Evolutionary conservation across 371 early-diverging fungal species (phyloP).

Genomic region (Mortierella polycephala): DNA sequence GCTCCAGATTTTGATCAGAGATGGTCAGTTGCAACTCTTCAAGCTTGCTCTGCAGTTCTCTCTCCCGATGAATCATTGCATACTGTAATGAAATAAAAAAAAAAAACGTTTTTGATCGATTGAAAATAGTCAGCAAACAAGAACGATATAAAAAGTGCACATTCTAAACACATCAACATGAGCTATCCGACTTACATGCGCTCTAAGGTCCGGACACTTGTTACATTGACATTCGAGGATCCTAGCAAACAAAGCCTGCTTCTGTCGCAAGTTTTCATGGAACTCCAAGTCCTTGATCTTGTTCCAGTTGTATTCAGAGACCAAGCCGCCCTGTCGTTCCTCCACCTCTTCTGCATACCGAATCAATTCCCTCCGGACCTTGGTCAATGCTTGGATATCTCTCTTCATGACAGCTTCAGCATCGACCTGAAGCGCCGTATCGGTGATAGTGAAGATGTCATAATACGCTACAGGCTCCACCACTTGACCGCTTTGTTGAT

Average conservation of each 20-base stretch:
- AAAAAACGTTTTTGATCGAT: background rate
- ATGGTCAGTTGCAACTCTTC: constrained; percentile 80
- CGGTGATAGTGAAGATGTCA: constrained; percentile 75
- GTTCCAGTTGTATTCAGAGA: constrained; percentile 73
- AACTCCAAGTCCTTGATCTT: constrained; percentile 90
- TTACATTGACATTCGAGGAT: constrained; percentile 76
- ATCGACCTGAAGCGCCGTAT: constrained; percentile 62
- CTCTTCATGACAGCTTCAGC: constrained; percentile 63
- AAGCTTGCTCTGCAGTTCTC: constrained; percentile 72
- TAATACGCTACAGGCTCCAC: constrained; percentile 67
- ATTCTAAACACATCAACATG: background rate
- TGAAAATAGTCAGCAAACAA: background rate
- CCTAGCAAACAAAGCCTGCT: constrained; percentile 56
- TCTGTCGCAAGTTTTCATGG: constrained; percentile 73
- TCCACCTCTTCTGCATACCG: constrained; percentile 63
- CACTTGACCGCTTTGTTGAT: constrained; percentile 57
- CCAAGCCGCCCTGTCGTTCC: constrained; percentile 27
- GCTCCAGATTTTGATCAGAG: constrained; percentile 90
- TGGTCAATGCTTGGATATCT: constrained; percentile 58
- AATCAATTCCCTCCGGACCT: constrained; percentile 64
- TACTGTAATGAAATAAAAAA: constrained; percentile 59
- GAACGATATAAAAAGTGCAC: background rate
- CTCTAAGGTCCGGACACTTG: constrained; percentile 83
- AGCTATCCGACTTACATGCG: constrained; percentile 68
- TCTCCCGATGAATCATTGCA: constrained; percentile 74